A percentile compares a stretch with the other conserved stretches of the same genome.
Evolutionary conservation across 75 land plant genomes (phyloP).

Genomic region (Larix kaempferi): DNA sequence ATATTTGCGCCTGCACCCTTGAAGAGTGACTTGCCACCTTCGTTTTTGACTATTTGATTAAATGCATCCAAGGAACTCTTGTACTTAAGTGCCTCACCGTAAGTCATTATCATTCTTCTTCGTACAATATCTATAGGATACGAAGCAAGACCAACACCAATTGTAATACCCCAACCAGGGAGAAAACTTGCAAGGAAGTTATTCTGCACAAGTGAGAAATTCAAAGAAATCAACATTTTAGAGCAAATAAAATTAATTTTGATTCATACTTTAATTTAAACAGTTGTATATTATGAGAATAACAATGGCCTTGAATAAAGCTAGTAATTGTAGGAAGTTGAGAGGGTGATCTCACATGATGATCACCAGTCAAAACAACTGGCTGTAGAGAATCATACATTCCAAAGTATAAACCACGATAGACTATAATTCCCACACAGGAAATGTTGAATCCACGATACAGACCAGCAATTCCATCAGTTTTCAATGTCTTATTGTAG

Average conservation of each 20-base stretch:
- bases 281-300: too few species aligned
- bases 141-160: constrained; percentile 62
- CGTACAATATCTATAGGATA: constrained; percentile 71
- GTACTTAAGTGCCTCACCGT: constrained; percentile 73
- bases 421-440: constrained; percentile 46
- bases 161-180: constrained; percentile 70
- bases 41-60: too few species aligned
- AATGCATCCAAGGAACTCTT: constrained; percentile 60
- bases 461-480: constrained; percentile 45
- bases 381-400: constrained; percentile 55
- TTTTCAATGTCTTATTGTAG: constrained; percentile 32
- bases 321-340: too few species aligned
- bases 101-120: constrained; percentile 80
- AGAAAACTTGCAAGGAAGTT: constrained; percentile 67
- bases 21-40: too few species aligned
- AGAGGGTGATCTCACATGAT: too few species aligned
- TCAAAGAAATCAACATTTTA: too few species aligned
- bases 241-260: too few species aligned
- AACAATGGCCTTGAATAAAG: too few species aligned
- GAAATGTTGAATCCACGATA: constrained; percentile 43
- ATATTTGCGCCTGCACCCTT: too few species aligned
- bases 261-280: too few species aligned
- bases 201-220: too few species aligned
- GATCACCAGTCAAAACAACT: constrained; percentile 50
- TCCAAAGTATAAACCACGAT: constrained; percentile 50